These are phyloP conservation scores for Euryodendron excelsum DNA, from an alignment of 148 eudicot species.

Conservation along the genomic window DNA sequence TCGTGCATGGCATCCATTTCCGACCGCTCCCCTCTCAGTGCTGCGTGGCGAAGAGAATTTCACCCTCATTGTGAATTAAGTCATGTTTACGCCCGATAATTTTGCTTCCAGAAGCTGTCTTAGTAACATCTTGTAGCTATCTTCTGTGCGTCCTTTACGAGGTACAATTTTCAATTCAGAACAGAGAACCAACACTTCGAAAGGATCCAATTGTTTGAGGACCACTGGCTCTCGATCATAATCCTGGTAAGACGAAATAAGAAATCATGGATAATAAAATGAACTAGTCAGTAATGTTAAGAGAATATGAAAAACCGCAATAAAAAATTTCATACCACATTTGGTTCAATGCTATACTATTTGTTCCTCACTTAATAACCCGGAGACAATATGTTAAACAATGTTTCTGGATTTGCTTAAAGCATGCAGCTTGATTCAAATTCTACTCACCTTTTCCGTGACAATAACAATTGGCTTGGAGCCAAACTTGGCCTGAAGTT, in stretches of 20 bases:
- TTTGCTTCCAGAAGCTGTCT: conserved; percentile 35
- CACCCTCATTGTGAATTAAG: not conserved
- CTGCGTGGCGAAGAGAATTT: too few species aligned
- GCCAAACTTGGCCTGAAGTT: conserved; percentile 43
- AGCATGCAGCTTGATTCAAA: conserved; percentile 3
- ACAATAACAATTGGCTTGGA: conserved; percentile 56
- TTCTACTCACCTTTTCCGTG: conserved; percentile 77
- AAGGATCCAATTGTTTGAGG: conserved; percentile 49
- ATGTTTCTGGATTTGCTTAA: not conserved
- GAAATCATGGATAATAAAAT: not conserved
- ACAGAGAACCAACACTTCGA: conserved; percentile 65
- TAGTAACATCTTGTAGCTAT: conserved; percentile 48
- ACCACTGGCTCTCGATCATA: conserved; percentile 70
- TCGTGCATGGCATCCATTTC: too few species aligned
- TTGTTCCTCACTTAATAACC: not conserved
- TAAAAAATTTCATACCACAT: not conserved
- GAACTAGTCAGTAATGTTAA: not conserved
- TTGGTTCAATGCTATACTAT: not conserved
- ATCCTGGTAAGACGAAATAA: conserved; percentile 50
- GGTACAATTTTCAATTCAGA: conserved; percentile 54
- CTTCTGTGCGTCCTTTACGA: conserved; percentile 47
- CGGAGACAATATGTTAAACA: not conserved
- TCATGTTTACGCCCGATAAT: not conserved
- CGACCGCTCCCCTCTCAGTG: not conserved
- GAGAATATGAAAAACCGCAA: not conserved